Percentiles rank a stretch among this genome's conserved stretches.
These are phyloP conservation scores for Aureobasidium subglaciale DNA, from an alignment of 2,329 filamentous ascomycete species.

Conservation along the genomic window DNA sequence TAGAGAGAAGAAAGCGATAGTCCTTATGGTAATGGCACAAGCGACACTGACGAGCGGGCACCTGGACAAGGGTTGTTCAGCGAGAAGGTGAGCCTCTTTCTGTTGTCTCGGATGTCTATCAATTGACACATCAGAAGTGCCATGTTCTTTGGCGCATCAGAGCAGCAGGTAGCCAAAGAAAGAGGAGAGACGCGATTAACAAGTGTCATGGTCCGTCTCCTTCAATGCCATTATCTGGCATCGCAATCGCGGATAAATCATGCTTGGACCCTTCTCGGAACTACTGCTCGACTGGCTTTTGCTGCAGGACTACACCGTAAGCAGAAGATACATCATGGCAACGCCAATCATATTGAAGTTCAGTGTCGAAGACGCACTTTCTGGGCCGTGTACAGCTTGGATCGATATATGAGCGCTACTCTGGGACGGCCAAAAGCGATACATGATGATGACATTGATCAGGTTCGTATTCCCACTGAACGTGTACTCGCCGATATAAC, in stretches of 20 bases:
- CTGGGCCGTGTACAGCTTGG: constrained; percentile 56
- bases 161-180: constrained; percentile 13
- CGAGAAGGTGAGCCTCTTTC: not conserved
- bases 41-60: not conserved
- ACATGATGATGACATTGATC: constrained; percentile 56
- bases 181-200: constrained; percentile 15
- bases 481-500: too few relatives aligned
- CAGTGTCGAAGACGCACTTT: constrained; percentile 54
- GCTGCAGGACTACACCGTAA: constrained; percentile 19
- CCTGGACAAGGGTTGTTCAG: not conserved
- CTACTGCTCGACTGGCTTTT: constrained; percentile 20
- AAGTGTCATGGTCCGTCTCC: constrained; percentile 17
- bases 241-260: constrained; percentile 24
- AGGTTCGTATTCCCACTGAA: not conserved
- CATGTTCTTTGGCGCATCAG: not conserved
- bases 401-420: constrained; percentile 57
- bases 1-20: constrained; percentile 3
- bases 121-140: too few relatives aligned
- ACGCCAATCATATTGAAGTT: constrained; percentile 37
- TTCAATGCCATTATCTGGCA: constrained; percentile 18
- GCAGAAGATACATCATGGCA: not conserved
- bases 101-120: too few relatives aligned
- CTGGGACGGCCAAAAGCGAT: constrained; percentile 54
- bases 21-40: constrained; percentile 3
- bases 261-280: constrained; percentile 29